Evolutionary conservation across 2,329 filamentous ascomycete genomes (phyloP).

Genomic region (Colletotrichum gigasporum): DNA sequence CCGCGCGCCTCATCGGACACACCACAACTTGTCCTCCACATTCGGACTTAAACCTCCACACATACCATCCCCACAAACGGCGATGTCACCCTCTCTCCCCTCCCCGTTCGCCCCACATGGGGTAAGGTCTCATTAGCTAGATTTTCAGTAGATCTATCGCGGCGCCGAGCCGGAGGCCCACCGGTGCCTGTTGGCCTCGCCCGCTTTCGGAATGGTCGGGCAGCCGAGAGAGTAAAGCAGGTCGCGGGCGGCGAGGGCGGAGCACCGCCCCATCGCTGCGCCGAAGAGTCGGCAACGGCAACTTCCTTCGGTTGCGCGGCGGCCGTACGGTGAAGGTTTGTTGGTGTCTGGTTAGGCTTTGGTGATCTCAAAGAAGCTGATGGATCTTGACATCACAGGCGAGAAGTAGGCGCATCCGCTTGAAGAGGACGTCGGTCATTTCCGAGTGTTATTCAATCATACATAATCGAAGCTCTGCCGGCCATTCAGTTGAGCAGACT

Average conservation of each 20-base stretch:
- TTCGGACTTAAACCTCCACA: slow-evolving; percentile 11
- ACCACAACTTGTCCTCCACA: slow-evolving; percentile 14
- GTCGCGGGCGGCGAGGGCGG: too few species aligned
- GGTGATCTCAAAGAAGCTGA: too few species aligned
- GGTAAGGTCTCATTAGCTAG: not conserved
- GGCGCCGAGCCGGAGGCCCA: not conserved
- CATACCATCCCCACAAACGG: slow-evolving; percentile 8
- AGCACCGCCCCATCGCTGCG: too few species aligned
- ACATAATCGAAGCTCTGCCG: not conserved
- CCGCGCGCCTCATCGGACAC: not conserved
- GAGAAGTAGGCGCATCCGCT: too few species aligned
- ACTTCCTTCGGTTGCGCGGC: too few species aligned
- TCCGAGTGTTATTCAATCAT: too few species aligned
- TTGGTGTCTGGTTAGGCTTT: too few species aligned
- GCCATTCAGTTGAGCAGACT: slow-evolving; percentile 45
- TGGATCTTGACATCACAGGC: too few species aligned
- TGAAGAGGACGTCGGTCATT: too few species aligned
- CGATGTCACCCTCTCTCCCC: slow-evolving; percentile 5
- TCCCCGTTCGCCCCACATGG: too few species aligned
- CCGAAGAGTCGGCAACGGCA: too few species aligned
- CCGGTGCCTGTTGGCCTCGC: not conserved
- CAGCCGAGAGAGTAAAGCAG: not conserved
- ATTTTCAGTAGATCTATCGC: not conserved
- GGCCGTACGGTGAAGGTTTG: too few species aligned
- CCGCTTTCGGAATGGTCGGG: not conserved